Base-by-base conservation (phyloP, 2,329 filamentous ascomycete species). In the Graphilbum ipis-grandicollis region DNA sequence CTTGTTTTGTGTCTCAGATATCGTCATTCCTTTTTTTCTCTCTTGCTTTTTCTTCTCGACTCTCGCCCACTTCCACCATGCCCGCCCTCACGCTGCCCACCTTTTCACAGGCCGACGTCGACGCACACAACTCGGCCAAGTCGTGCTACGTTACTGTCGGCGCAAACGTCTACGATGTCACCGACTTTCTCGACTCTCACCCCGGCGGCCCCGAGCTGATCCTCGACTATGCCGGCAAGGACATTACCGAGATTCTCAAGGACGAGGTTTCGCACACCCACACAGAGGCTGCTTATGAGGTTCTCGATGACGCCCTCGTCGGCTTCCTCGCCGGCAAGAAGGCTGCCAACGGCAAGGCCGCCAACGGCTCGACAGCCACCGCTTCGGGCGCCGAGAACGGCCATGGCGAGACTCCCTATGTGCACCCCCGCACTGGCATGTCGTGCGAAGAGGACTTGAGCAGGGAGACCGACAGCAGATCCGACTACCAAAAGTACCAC, bases 81-180 rank as follows among this genome's bases (percentile, higher is more conserved):
- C 81, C 85, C 47, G 75, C 74, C 50, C 72, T 72, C 53, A 85
- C 74, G 34, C 73, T 96, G 35, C 88, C 88, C 39, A 88, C 79
- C 21, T 78, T 96, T 52, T 78, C 82, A 35, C 68, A 68, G 47
- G 71, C 78, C 46, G 82, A 98, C 54, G 75, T 98, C 51, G 74
- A 78, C 56, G 64, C 75, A 47, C 85, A 93, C 58, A 88, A 81
- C 55, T 77, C 72, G 33, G 62, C 63, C 35, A 72, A 84, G 52
- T 93, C 84, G 34, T 96, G 88, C 65, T 98, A 86, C 65, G 86
- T 98, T 48, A 90, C 82, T 3, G 66, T 94, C 38, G 86, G 84
- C 43, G 69, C 71, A 40, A 92, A 88, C 48, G 88, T 98, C 48
- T 98, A 85, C 67, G 88, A 98, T 63, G 70, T 98, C 44, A 94